Evolutionary conservation across 257 asterid species (phyloP).

Genomic region (Voacanga thouarsii): DNA sequence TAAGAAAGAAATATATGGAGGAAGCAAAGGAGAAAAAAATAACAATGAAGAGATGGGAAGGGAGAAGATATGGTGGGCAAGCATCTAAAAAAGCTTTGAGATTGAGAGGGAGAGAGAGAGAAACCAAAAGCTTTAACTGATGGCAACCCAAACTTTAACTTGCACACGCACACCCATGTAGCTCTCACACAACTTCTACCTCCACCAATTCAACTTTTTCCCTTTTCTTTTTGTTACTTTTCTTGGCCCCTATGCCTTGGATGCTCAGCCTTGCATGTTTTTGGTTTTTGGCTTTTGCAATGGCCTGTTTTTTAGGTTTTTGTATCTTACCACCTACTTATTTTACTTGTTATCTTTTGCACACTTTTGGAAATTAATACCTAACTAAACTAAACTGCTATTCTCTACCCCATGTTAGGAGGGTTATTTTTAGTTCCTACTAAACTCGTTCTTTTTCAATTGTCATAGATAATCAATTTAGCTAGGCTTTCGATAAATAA

Average conservation of each 20-base stretch:
- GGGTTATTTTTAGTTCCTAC: background rate
- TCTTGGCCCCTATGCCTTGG: conserved; percentile 41
- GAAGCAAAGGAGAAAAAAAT: conserved; percentile 20
- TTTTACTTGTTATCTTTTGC: background rate
- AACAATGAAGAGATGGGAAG: conserved; percentile 18
- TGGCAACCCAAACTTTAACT: conserved; percentile 37
- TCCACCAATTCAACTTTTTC: conserved; percentile 16
- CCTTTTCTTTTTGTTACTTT: conserved; percentile 42
- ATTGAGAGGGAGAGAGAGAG: conserved; percentile 22
- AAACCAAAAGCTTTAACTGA: conserved; percentile 27
- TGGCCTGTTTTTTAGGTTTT: background rate
- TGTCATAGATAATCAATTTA: too few relatives aligned
- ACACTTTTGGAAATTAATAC: background rate
- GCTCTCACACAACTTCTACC: conserved; percentile 10
- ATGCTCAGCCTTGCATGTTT: conserved; percentile 28
- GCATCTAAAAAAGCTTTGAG: conserved; percentile 38
- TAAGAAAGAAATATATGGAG: background rate
- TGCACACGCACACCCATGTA: conserved; percentile 47
- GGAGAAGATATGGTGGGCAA: conserved; percentile 38
- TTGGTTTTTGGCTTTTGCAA: conserved; percentile 18
- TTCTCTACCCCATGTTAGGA: too few relatives aligned
- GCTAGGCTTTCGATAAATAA: too few relatives aligned
- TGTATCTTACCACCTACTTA: background rate
- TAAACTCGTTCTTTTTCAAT: background rate
- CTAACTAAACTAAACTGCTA: too few relatives aligned